Percentiles rank a stretch among this genome's conserved stretches.
These are phyloP conservation scores for Botrytis medusae DNA, from an alignment of 2,329 filamentous ascomycete genomes.

Conservation along the genomic window DNA sequence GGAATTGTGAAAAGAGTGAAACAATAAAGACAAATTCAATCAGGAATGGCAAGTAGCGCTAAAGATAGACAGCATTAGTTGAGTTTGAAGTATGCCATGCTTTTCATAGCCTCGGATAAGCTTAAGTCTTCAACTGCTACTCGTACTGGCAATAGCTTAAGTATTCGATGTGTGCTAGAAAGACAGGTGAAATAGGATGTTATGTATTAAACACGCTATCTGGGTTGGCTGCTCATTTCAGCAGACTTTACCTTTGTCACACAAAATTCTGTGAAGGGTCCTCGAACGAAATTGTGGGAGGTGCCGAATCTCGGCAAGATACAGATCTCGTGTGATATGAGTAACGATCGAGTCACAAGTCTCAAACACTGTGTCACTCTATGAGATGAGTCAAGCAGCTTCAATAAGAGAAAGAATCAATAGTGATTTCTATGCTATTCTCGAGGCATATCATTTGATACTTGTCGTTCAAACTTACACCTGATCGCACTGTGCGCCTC, in stretches of 20 bases:
- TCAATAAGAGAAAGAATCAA: not conserved
- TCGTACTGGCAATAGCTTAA: not conserved
- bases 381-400: not conserved
- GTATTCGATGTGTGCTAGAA: not conserved
- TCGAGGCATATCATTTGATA: not conserved
- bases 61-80: no score
- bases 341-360: conserved; percentile 2
- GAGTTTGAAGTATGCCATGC: not conserved
- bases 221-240: not conserved
- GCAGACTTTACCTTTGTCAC: not conserved
- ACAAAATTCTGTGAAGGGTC: not conserved
- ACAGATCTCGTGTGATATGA: conserved; percentile 11
- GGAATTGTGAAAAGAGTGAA: not conserved
- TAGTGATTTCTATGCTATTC: no score
- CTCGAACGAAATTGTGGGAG: not conserved
- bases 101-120: not conserved
- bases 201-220: not conserved
- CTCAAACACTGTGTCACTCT: not conserved
- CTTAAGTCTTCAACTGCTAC: not conserved
- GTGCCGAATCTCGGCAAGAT: not conserved
- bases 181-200: not conserved
- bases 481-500: not conserved
- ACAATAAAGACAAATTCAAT: no score
- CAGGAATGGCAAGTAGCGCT: not conserved
- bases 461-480: not conserved